phyloP scores from a whole-genome alignment of 129 eudicot genomes.

The Centaurea solstitialis region DNA sequence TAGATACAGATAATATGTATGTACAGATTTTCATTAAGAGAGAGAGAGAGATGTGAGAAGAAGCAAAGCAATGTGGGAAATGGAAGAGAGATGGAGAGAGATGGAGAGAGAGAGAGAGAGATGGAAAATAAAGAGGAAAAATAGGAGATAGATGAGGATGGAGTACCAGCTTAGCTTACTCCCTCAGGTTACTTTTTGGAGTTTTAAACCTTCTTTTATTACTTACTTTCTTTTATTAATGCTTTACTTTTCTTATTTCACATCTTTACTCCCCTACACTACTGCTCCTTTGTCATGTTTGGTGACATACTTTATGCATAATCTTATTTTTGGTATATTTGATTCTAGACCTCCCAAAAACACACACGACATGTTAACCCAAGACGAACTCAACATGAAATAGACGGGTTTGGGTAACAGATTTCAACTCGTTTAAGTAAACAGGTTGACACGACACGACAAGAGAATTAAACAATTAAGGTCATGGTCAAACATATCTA shows the following conservation, averaged over 20 bases:
- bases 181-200: conserved; percentile 26
- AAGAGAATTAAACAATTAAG: too few relatives aligned
- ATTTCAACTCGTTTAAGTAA: too few relatives aligned
- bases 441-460: too few relatives aligned
- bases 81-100: conserved; percentile 17
- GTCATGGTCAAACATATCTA: too few relatives aligned
- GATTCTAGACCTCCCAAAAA: too few relatives aligned
- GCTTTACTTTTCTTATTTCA: conserved; percentile 6
- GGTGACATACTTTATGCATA: too few relatives aligned
- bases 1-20: neutral
- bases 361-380: too few relatives aligned
- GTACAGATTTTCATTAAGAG: conserved; percentile 16
- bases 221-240: conserved; percentile 24
- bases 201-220: conserved; percentile 28
- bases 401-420: too few relatives aligned
- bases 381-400: too few relatives aligned
- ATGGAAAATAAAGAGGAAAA: conserved; percentile 33
- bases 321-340: too few relatives aligned
- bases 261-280: neutral
- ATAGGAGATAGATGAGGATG: conserved; percentile 46
- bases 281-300: neutral
- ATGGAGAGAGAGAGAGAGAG: conserved; percentile 23
- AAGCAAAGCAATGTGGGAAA: conserved; percentile 17
- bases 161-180: conserved; percentile 39
- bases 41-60: conserved; percentile 20